A percentile compares a stretch with the other conserved stretches of the same genome.
These are phyloP conservation scores for Wickerhamomyces ciferrii DNA, from an alignment of 805 yeast species.

Conservation along the genomic window DNA sequence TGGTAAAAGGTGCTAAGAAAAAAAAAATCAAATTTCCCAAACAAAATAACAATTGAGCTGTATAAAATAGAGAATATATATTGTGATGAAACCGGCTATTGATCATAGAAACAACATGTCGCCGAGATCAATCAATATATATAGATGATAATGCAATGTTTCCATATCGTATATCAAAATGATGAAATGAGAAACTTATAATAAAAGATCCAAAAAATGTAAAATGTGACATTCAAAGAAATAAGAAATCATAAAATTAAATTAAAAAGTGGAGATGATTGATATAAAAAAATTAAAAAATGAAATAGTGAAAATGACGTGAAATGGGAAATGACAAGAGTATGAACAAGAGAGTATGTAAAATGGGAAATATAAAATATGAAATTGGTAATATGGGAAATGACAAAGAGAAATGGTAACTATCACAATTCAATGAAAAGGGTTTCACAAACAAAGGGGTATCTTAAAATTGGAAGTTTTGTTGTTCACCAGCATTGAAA, in stretches of 20 bases:
- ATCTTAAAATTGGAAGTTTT: constrained; percentile 18
- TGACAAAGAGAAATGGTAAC: not conserved
- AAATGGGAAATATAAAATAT: not conserved
- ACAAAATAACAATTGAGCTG: too few species aligned
- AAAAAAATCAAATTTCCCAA: too few species aligned
- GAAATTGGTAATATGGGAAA: not conserved
- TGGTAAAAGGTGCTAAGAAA: too few species aligned
- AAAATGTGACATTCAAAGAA: not conserved
- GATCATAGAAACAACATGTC: too few species aligned
- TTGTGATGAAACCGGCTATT: too few species aligned
- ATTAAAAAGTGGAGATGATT: not conserved
- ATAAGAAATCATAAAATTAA: not conserved
- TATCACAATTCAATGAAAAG: too few species aligned
- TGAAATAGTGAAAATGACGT: not conserved
- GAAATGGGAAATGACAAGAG: not conserved
- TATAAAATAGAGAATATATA: too few species aligned
- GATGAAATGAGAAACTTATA: not conserved
- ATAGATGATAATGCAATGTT: not conserved
- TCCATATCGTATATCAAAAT: not conserved
- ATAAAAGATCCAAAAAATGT: not conserved
- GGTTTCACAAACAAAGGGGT: not conserved
- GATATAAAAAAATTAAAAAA: not conserved
- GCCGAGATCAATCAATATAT: too few species aligned
- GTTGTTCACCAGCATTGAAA: constrained; percentile 68
- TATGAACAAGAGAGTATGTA: not conserved